Conservation (phyloP, 331 rosid genomes). For the Saraca asoca region DNA sequence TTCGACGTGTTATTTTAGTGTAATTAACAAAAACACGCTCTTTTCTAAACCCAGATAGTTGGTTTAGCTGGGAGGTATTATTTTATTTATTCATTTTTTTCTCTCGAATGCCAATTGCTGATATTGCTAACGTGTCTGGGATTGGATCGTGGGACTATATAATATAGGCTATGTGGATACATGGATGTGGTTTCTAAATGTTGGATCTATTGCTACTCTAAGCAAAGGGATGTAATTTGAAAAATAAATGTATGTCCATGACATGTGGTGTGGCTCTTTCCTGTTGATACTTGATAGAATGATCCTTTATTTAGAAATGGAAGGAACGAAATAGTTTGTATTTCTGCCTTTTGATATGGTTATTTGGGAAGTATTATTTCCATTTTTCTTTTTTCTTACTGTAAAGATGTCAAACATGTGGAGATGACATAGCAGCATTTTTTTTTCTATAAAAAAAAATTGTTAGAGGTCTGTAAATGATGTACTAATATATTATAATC, state of each 20-base stretch:
- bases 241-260: background rate
- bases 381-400: no score
- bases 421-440: no score
- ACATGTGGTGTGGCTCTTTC: background rate
- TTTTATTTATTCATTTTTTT: background rate
- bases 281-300: background rate
- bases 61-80: background rate
- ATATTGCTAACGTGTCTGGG: background rate
- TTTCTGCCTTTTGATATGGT: background rate
- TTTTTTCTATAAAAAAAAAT: background rate
- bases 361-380: background rate
- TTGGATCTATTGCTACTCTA: conserved; percentile 34
- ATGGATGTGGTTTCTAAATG: conserved; percentile 5
- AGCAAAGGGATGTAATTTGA: background rate
- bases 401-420: no score
- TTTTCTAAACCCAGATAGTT: background rate
- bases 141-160: background rate
- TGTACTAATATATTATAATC: background rate
- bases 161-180: background rate
- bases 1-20: background rate
- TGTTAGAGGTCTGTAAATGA: background rate
- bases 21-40: background rate
- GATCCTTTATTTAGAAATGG: background rate
- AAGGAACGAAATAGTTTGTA: background rate
- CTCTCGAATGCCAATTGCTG: background rate